Base-by-base conservation (phyloP, 2,329 filamentous ascomycete species). In the Fusarium irregulare region DNA sequence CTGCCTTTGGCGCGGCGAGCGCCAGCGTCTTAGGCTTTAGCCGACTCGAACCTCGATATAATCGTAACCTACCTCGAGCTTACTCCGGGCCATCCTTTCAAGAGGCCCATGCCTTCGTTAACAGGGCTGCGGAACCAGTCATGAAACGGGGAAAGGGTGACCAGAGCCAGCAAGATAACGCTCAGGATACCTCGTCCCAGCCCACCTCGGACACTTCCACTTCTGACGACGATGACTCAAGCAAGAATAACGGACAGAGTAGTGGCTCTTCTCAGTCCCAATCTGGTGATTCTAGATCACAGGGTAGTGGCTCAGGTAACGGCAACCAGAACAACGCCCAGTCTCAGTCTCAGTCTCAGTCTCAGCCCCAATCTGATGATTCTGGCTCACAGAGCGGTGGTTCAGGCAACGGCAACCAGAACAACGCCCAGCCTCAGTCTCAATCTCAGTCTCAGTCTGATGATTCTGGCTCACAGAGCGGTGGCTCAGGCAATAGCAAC, bases 1-100 rank as follows among this genome's bases (percentile, higher is more conserved):
- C 62, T 10, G 47, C 56, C 11, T 30, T 65, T 9, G 37, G 66
- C 61, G 41, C 44, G 56, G 61, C 53, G 12, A 70, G 66, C 30
- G 66, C 66, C 47, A 49, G 48, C 2, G 66, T 60, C 16, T 25
- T 69, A 8, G 44, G 27, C 32, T 41, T 57, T 32, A 34, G 34
- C 13, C 40, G 41, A 9, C 37, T 30, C 1, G 2, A 20, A 42
- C 37, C 42, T n/a, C 34, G 48, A 20, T 40, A 53, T 3, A 12
- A 37, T 8, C 48, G 54, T 18, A n/a, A 57, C 14, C 6, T 61
- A 1, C 56, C 56, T 8, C 48, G 49, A 4, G 60, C 12, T 3
- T n/a, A 23, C 21, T 23, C 16, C 1, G 62, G 54, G 2, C 21
- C 62, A 2, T 34, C 45, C 1, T 11, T 23, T 4, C 59, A 54